Evolutionary conservation across 2,329 filamentous ascomycete species (phyloP).

Genomic region (Pseudogymnoascus sp.): DNA sequence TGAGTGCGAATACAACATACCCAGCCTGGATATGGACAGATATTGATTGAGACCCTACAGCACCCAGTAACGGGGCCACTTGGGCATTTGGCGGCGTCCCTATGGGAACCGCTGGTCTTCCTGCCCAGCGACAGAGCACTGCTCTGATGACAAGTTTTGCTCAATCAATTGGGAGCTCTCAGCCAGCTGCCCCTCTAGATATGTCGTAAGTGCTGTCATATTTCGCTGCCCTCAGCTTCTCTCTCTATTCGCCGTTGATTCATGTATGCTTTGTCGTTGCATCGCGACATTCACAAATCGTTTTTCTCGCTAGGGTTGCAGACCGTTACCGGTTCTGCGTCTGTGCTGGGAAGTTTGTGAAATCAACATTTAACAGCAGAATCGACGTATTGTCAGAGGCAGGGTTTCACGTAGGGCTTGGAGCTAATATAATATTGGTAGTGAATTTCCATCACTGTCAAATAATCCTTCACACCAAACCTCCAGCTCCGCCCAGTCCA

Average conservation of each 20-base stretch:
- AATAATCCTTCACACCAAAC: conserved; percentile 43
- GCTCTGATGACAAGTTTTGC: conserved; percentile 58
- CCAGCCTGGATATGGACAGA: not conserved
- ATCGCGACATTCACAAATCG: not conserved
- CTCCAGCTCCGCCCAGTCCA: conserved; percentile 24
- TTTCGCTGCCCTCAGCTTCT: not conserved
- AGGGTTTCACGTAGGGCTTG: not conserved
- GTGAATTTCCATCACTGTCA: conserved; percentile 60
- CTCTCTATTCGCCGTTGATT: conserved; percentile 6
- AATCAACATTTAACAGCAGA: not conserved
- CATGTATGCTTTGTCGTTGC: not conserved
- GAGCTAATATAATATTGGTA: conserved; percentile 25
- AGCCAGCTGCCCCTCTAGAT: conserved; percentile 55
- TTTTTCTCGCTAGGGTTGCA: not conserved
- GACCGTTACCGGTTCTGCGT: not conserved
- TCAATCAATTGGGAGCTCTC: conserved; percentile 56
- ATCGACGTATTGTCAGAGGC: not conserved
- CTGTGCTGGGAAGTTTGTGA: not conserved
- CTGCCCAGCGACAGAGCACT: conserved; percentile 46
- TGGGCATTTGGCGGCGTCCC: conserved; percentile 60
- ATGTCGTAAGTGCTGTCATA: conserved; percentile 50
- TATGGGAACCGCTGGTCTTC: conserved; percentile 50
- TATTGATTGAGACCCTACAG: conserved; percentile 24
- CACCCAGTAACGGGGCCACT: conserved; percentile 32
- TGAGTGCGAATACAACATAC: conserved; percentile 42